Percentiles rank a stretch among this genome's conserved stretches.
These are phyloP conservation scores for Citrus trifoliata DNA, from an alignment of 345 rosid genomes.

Conservation along the genomic window DNA sequence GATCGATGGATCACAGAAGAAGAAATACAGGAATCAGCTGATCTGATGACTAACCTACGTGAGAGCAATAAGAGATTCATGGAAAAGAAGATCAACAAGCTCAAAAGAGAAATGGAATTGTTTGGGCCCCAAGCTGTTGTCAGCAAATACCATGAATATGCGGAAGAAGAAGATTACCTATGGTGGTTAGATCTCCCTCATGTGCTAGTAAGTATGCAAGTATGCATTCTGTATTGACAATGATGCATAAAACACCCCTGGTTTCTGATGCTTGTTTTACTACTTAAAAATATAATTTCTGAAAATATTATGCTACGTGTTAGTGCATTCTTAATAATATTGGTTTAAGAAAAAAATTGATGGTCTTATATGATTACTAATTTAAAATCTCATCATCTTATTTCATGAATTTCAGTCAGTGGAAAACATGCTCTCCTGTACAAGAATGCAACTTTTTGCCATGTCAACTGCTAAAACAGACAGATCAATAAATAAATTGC, in stretches of 20 bases:
- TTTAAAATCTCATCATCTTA: background rate
- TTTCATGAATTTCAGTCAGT: background rate
- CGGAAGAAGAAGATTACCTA: constrained; percentile 75
- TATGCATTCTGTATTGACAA: background rate
- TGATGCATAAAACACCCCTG: background rate
- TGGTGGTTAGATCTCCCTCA: constrained; percentile 98
- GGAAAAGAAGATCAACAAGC: constrained; percentile 73
- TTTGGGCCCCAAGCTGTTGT: constrained; percentile 96
- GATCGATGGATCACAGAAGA: constrained; percentile 93
- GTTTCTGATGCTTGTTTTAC: background rate
- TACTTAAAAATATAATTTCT: background rate
- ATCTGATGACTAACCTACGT: constrained; percentile 56
- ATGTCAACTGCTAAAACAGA: background rate
- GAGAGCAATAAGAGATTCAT: constrained; percentile 61
- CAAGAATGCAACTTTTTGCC: background rate
- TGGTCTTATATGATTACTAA: background rate
- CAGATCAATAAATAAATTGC: constrained; percentile 4
- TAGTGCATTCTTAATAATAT: background rate
- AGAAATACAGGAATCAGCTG: constrained; percentile 82
- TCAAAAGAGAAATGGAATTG: constrained; percentile 85
- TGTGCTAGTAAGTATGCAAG: constrained; percentile 56
- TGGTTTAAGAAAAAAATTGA: background rate
- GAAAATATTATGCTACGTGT: background rate
- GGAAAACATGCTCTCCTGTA: background rate
- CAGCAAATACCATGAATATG: constrained; percentile 81